Evolutionary conservation across 116 monocot genomes (phyloP).

Genomic region (Iris pallida): DNA sequence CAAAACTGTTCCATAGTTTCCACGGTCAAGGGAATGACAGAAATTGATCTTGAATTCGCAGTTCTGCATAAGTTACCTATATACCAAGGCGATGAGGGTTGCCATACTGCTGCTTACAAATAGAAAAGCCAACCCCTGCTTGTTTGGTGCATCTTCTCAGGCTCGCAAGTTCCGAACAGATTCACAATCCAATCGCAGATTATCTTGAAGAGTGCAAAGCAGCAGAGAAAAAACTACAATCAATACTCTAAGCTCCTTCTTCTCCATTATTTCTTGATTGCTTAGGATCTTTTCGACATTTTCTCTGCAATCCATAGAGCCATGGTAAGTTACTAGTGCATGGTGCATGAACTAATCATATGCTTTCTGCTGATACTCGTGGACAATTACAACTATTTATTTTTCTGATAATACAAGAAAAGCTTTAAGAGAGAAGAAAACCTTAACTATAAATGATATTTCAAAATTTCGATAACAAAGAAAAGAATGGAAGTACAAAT

Average conservation of each 20-base stretch:
- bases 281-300: slow-evolving; percentile 27
- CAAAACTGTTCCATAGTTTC: too few relatives aligned
- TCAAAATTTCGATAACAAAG: too few relatives aligned
- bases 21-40: background rate
- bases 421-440: too few relatives aligned
- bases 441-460: too few relatives aligned
- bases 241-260: slow-evolving; percentile 38
- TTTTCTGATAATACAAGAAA: background rate
- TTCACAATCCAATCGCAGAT: slow-evolving; percentile 14
- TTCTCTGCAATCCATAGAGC: slow-evolving; percentile 24
- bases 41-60: too few relatives aligned
- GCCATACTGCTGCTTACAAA: slow-evolving; percentile 35
- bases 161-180: slow-evolving; percentile 8
- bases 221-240: slow-evolving; percentile 22
- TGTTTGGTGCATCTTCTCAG: slow-evolving; percentile 1
- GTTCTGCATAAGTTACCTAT: slow-evolving; percentile 5
- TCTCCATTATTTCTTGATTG: slow-evolving; percentile 35
- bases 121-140: slow-evolving; percentile 28
- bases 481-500: too few relatives aligned
- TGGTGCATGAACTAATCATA: background rate
- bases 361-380: background rate
- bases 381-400: too few relatives aligned
- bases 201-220: slow-evolving; percentile 41
- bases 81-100: slow-evolving; percentile 23
- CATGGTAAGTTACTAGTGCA: background rate